A percentile compares a stretch with the other conserved stretches of the same genome.
Evolutionary conservation across 306 rosid species (phyloP).

Genomic region (Heteromeles arbutifolia): DNA sequence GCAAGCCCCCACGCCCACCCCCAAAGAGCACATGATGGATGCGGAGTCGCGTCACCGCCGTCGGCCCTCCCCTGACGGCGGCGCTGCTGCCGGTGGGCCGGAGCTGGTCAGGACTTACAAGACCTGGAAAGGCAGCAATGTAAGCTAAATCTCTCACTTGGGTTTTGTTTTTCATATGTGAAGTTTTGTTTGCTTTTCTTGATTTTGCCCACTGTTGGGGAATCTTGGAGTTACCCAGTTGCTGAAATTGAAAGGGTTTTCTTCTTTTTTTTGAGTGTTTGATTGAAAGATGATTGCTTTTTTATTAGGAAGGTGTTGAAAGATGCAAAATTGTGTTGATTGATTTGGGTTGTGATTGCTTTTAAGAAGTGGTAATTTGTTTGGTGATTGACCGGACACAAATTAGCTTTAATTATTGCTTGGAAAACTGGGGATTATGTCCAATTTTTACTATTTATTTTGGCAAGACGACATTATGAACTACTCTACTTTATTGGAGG

Average conservation of each 20-base stretch:
- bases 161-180: background rate
- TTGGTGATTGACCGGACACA: background rate
- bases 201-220: slow-evolving; percentile 2
- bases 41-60: slow-evolving; percentile 30
- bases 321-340: background rate
- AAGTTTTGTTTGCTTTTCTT: background rate
- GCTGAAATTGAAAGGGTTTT: background rate
- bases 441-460: background rate
- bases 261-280: background rate
- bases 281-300: background rate
- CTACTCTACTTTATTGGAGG: background rate
- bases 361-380: background rate
- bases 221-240: background rate
- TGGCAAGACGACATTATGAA: background rate
- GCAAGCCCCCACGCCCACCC: background rate
- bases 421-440: background rate
- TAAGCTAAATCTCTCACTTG: slow-evolving; percentile 3
- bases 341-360: background rate
- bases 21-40: background rate
- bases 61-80: slow-evolving; percentile 20
- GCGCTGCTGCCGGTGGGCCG: slow-evolving; percentile 7
- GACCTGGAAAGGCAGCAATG: slow-evolving; percentile 36
- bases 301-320: background rate
- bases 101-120: slow-evolving; percentile 29
- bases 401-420: slow-evolving; percentile 1